phyloP scores from a whole-genome alignment of 208 protist species.

The Leishmania turanica region DNA sequence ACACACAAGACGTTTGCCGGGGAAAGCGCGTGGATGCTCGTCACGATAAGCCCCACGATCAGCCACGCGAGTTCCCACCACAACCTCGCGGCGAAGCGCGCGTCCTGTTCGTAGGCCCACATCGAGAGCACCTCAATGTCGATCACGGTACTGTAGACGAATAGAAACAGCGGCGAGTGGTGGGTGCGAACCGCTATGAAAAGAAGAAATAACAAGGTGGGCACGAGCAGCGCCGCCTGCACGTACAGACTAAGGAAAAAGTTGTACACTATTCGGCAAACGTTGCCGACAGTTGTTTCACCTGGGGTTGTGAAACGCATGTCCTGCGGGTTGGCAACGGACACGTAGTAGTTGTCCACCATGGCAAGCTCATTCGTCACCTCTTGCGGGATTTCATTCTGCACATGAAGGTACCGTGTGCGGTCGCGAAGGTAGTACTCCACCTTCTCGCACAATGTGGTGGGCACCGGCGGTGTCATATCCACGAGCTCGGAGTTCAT shows the following conservation, averaged over 20 bases:
- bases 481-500: slow-evolving; percentile 8
- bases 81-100: slow-evolving; percentile 15
- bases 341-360: slow-evolving; percentile 63
- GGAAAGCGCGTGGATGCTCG: slow-evolving; percentile 6
- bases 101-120: slow-evolving; percentile 33
- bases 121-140: slow-evolving; percentile 24
- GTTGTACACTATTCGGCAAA: slow-evolving; percentile 14
- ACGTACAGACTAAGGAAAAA: slow-evolving; percentile 37
- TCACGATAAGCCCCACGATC: slow-evolving; percentile 4
- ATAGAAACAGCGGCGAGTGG: slow-evolving; percentile 26
- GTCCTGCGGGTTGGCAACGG: slow-evolving; percentile 52
- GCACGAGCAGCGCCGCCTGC: slow-evolving; percentile 34
- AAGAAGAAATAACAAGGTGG: slow-evolving; percentile 44
- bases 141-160: slow-evolving; percentile 29
- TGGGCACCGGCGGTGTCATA: slow-evolving; percentile 12
- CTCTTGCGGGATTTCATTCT: slow-evolving; percentile 33
- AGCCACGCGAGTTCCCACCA: slow-evolving; percentile 30
- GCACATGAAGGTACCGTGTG: slow-evolving; percentile 32
- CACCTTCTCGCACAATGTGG: slow-evolving; percentile 21
- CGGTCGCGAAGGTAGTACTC: slow-evolving; percentile 34
- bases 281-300: slow-evolving; percentile 5
- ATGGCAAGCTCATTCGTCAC: slow-evolving; percentile 34
- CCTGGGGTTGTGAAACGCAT: slow-evolving; percentile 25
- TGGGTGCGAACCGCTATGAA: slow-evolving; percentile 25
- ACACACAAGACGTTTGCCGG: slow-evolving; percentile 18